Base-by-base conservation (phyloP, 2,329 filamentous ascomycete genomes). In the Fusarium bulbicola region DNA sequence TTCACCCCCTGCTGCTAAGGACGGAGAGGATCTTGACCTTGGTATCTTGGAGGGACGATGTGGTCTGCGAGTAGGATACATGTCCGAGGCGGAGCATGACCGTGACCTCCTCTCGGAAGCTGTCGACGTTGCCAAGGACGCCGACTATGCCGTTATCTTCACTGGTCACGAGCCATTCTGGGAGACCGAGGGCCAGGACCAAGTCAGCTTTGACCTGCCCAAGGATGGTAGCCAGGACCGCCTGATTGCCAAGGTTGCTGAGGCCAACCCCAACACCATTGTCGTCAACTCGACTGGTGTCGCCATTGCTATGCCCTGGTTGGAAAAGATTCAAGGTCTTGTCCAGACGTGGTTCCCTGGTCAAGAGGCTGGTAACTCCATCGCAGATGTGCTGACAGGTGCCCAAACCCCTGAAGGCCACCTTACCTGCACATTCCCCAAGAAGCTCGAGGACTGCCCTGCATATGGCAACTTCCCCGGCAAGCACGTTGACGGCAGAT, bases 181-280 rank as follows among this genome's bases (percentile, higher is more conserved):
- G 80, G 81, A 82, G 74, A 81, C 80, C 0, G 81, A 93, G 90
- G 84, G 85, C 53, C 91, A 92, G 71, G 92, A 93, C 78, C 89
- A 92, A 63, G 92, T 92, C 78, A 93, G 93, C 78, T 85, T 94
- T 52, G 92, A 91, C 24, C 82, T 93, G 1, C 93, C 92, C 87
- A 85, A 79, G 24, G 73, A 80, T 10, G 80, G 89, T 63, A 87
- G 88, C 65, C 91, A 90, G 56, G 91, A 93, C 63, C 83, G 84
- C 10, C 81, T 93, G 37, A 88, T 92, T 73, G 79, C 83, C 24
- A 85, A 86, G 7, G 86, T 92, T 1, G 82, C 90, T 24, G 84
- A 84, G 0, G 88, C 81, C 5, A 92, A 92, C 76, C 82, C 87
- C 2, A 90, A 89, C 43, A 87, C 89, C 14, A 85, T 89, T 10